phyloP scores from a whole-genome alignment of 2,329 filamentous ascomycete genomes.

The Pseudocercospora fuligena region DNA sequence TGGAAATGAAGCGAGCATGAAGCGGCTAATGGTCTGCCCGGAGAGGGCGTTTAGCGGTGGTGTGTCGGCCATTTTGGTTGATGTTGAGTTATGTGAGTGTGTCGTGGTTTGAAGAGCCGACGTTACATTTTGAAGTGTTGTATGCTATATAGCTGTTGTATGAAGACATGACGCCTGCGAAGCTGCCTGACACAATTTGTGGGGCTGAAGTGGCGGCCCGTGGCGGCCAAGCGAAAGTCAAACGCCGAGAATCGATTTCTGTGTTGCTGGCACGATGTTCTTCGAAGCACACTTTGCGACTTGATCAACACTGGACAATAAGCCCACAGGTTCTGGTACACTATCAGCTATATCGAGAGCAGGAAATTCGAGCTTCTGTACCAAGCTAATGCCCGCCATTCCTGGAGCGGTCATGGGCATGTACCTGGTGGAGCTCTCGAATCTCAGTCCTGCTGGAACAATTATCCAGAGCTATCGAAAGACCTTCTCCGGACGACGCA shows the following conservation, averaged over 20 bases:
- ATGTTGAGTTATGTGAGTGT: neutral
- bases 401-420: no score
- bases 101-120: neutral
- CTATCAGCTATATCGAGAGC: neutral
- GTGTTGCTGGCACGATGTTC: no score
- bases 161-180: slow-evolving; percentile 1
- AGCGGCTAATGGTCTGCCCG: slow-evolving; percentile 47
- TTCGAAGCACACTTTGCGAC: no score
- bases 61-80: slow-evolving; percentile 13
- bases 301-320: neutral
- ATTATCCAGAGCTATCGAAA: no score
- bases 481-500: no score
- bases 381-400: neutral
- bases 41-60: slow-evolving; percentile 49
- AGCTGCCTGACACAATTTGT: neutral
- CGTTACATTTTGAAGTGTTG: neutral
- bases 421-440: no score
- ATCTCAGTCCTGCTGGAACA: no score
- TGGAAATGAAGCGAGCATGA: slow-evolving; percentile 53
- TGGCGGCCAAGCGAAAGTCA: neutral
- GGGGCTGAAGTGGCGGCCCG: no score
- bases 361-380: neutral
- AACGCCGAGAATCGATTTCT: neutral
- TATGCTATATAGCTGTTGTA: neutral
- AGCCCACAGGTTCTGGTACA: neutral